Conservation (phyloP, 208 protist species). For the Trypanosoma melophagium region DNA sequence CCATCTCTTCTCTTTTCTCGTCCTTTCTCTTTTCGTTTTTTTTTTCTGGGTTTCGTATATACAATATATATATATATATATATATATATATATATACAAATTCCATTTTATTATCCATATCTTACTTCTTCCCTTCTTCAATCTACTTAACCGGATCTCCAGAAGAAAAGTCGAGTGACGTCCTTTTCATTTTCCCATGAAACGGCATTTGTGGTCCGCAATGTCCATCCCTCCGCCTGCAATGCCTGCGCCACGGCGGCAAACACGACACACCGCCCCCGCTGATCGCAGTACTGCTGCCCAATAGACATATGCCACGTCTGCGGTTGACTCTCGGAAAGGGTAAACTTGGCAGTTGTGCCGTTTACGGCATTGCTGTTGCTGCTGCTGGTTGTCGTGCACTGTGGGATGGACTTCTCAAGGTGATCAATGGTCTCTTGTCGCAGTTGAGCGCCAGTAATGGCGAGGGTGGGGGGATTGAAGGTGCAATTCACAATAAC, state of each 20-base stretch:
- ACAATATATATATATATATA: no score
- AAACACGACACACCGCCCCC: constrained; percentile 62
- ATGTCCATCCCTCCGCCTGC: constrained; percentile 70
- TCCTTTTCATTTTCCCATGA: constrained; percentile 56
- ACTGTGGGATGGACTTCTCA: constrained; percentile 58
- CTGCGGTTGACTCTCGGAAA: constrained; percentile 27
- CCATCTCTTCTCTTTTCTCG: no score
- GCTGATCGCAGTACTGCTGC: constrained; percentile 86
- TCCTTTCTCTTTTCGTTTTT: no score
- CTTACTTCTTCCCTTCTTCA: no score
- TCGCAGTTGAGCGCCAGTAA: constrained; percentile 69
- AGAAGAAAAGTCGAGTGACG: constrained; percentile 74
- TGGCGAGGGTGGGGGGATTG: constrained; percentile 70
- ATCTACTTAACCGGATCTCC: neutral
- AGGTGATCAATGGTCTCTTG: constrained; percentile 79
- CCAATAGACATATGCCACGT: constrained; percentile 64
- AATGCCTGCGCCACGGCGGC: constrained; percentile 63
- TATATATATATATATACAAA: no score
- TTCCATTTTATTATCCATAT: no score
- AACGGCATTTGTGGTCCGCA: constrained; percentile 64
- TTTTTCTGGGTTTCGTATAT: no score
- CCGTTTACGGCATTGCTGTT: constrained; percentile 15
- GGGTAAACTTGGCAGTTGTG: constrained; percentile 39
- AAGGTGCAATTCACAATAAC: constrained; percentile 80
- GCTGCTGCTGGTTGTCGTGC: constrained; percentile 55